These are phyloP conservation scores for Lecanosticta acicola DNA, from an alignment of 2,329 filamentous ascomycete genomes.

Conservation along the genomic window DNA sequence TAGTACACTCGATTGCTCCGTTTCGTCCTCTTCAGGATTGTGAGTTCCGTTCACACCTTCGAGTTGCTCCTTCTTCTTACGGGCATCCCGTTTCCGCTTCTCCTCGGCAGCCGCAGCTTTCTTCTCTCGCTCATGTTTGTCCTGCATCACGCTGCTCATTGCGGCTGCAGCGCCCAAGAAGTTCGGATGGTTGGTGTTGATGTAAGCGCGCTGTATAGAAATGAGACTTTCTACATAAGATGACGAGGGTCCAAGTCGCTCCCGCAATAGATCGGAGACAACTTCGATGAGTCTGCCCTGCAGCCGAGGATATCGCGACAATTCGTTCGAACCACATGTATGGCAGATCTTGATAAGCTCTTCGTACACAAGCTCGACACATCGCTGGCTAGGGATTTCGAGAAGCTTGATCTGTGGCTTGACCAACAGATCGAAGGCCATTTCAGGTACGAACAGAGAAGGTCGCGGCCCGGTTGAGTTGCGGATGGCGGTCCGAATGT, in stretches of 20 bases:
- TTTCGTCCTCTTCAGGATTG: slow-evolving; percentile 59
- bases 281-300: slow-evolving; percentile 98
- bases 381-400: slow-evolving; percentile 89
- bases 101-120: slow-evolving; percentile 75
- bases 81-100: slow-evolving; percentile 75
- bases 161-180: slow-evolving; percentile 94
- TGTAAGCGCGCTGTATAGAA: slow-evolving; percentile 94
- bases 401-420: slow-evolving; percentile 98
- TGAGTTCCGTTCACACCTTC: slow-evolving; percentile 69
- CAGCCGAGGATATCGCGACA: slow-evolving; percentile 83
- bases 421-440: slow-evolving; percentile 94
- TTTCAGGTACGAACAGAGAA: slow-evolving; percentile 92
- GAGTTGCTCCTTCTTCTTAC: slow-evolving; percentile 69
- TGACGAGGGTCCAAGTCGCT: slow-evolving; percentile 83
- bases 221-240: slow-evolving; percentile 94
- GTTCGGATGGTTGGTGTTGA: slow-evolving; percentile 99
- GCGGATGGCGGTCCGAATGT: slow-evolving; percentile 94
- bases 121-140: slow-evolving; percentile 90
- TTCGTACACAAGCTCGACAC: slow-evolving; percentile 96
- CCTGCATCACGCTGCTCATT: slow-evolving; percentile 94
- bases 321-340: slow-evolving; percentile 91
- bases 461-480: slow-evolving; percentile 95
- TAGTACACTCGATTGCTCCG: slow-evolving; percentile 44
- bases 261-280: slow-evolving; percentile 88
- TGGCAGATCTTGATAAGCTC: slow-evolving; percentile 99